Evolutionary conservation across 129 eudicot species (phyloP).

Genomic region (Chrysanthemum lavandulifolium): DNA sequence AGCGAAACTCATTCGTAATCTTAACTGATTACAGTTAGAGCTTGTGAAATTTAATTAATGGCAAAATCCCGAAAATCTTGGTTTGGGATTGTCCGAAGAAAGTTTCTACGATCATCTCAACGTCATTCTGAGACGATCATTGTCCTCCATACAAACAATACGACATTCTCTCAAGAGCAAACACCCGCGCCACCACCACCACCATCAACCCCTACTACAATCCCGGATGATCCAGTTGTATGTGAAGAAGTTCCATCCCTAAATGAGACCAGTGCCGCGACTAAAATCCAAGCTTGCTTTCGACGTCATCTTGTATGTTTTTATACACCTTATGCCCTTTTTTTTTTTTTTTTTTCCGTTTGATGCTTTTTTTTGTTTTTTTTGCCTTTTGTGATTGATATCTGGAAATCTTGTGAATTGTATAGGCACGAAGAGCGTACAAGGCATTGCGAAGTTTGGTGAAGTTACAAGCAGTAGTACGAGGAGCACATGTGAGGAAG

Average conservation of each 20-base stretch:
- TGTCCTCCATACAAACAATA: conserved; percentile 48
- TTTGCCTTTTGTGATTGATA: neutral
- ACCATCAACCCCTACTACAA: neutral
- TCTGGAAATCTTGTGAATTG: neutral
- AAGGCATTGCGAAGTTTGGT: conserved; percentile 69
- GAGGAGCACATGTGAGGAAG: conserved; percentile 69
- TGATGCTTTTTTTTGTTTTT: neutral
- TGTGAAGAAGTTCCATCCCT: conserved; percentile 10
- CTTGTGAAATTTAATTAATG: conserved; percentile 20
- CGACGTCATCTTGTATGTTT: conserved; percentile 70
- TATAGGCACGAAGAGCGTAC: conserved; percentile 65
- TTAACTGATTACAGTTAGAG: neutral
- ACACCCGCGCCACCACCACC: conserved; percentile 10
- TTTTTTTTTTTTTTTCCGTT: neutral
- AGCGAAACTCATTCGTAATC: neutral
- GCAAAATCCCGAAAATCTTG: conserved; percentile 30
- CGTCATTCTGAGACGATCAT: conserved; percentile 29
- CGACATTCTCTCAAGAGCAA: conserved; percentile 41
- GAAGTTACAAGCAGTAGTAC: conserved; percentile 74
- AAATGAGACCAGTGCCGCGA: conserved; percentile 52
- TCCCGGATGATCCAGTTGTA: conserved; percentile 6
- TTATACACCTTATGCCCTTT: neutral
- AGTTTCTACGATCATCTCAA: conserved; percentile 37
- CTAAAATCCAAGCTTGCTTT: conserved; percentile 59
- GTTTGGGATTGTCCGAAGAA: conserved; percentile 38